A percentile compares a stretch with the other conserved stretches of the same genome.
Evolutionary conservation across 2,329 filamentous ascomycete species (phyloP).

Genomic region (Fusarium compactum): DNA sequence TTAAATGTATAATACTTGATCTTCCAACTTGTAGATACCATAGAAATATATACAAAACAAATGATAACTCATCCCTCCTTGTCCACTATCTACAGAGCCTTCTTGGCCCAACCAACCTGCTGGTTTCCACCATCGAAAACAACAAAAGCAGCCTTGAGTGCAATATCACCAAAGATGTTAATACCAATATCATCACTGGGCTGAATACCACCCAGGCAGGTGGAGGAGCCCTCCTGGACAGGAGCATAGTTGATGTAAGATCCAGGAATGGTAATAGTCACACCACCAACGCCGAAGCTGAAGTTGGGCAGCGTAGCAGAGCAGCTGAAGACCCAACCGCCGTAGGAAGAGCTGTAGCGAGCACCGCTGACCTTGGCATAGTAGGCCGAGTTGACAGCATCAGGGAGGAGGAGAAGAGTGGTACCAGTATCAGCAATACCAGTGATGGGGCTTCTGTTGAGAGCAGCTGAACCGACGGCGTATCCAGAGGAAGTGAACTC

Average conservation of each 20-base stretch:
- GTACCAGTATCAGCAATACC: slow-evolving; percentile 71
- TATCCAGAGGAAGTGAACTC: slow-evolving; percentile 58
- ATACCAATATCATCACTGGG: slow-evolving; percentile 57
- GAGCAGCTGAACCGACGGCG: slow-evolving; percentile 50
- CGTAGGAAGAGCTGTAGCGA: slow-evolving; percentile 52
- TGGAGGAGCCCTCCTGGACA: slow-evolving; percentile 57
- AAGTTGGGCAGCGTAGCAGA: slow-evolving; percentile 60
- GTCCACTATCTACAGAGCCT: slow-evolving; percentile 10
- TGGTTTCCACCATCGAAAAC: slow-evolving; percentile 61
- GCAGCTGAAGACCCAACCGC: slow-evolving; percentile 63
- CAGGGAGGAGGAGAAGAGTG: slow-evolving; percentile 71
- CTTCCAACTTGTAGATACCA: background rate
- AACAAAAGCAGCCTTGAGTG: slow-evolving; percentile 71
- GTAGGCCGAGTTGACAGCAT: slow-evolving; percentile 62
- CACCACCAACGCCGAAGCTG: slow-evolving; percentile 67
- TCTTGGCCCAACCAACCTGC: slow-evolving; percentile 40
- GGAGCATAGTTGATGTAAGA: slow-evolving; percentile 66
- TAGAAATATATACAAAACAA: slow-evolving; percentile 3
- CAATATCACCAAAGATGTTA: slow-evolving; percentile 73
- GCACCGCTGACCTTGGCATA: slow-evolving; percentile 62
- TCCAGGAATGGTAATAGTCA: slow-evolving; percentile 68
- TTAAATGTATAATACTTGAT: background rate
- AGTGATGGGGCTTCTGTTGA: slow-evolving; percentile 46
- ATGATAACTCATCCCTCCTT: background rate
- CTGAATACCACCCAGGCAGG: slow-evolving; percentile 78